phyloP scores from a whole-genome alignment of 1,139 yeast species.

The Debaryomyces coudertii region DNA sequence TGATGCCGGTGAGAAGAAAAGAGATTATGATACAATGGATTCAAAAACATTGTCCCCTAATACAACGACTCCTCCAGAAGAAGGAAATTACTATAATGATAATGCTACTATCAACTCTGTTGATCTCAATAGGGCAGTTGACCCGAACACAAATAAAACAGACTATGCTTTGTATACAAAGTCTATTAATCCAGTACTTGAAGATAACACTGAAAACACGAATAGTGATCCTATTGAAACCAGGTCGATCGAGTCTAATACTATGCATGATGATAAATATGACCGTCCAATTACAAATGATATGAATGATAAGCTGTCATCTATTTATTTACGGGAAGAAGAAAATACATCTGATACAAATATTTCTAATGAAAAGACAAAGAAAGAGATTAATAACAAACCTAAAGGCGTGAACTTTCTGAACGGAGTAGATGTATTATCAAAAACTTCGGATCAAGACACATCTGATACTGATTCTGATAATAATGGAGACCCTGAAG shows the following conservation, averaged over 20 bases:
- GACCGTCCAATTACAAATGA: background rate
- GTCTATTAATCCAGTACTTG: too few relatives aligned
- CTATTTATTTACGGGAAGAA: background rate
- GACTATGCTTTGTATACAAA: too few relatives aligned
- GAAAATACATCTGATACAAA: background rate
- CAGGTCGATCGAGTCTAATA: background rate
- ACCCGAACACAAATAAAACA: background rate
- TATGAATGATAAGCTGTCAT: background rate
- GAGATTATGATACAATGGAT: slow-evolving; percentile 6
- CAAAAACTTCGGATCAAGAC: slow-evolving; percentile 1
- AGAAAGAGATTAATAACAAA: background rate
- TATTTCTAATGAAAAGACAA: background rate
- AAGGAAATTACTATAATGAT: background rate
- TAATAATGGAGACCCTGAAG: slow-evolving; percentile 27
- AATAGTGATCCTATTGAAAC: too few relatives aligned
- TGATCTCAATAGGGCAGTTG: background rate
- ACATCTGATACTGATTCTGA: slow-evolving; percentile 5
- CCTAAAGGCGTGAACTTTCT: background rate
- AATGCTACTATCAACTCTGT: background rate
- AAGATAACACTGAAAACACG: too few relatives aligned
- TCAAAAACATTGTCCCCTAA: background rate
- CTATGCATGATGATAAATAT: background rate
- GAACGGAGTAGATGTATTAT: slow-evolving; percentile 9
- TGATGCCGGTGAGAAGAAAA: slow-evolving; percentile 24
- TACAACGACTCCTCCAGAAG: background rate